Conservation (phyloP, 176 grass and related monocot genomes). For the Oryza glumipatula region DNA sequence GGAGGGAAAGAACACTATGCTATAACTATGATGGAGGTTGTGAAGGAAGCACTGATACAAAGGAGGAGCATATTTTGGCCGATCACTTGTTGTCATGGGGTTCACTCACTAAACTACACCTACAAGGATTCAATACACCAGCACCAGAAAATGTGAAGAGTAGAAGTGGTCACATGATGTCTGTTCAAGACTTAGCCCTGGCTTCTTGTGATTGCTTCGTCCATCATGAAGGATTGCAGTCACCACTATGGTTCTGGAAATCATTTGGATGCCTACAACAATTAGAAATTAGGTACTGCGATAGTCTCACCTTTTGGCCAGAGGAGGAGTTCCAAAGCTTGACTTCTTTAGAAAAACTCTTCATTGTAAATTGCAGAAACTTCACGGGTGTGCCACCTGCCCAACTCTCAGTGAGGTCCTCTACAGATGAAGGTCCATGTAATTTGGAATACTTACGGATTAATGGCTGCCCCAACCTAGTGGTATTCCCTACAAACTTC, state of each 20-base stretch:
- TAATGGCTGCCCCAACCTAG: not conserved
- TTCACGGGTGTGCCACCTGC: not conserved
- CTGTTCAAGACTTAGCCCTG: not conserved
- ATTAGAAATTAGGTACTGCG: not conserved
- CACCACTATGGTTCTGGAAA: conserved; percentile 5
- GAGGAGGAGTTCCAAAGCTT: not conserved
- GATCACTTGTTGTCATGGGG: not conserved
- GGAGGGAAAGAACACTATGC: no score
- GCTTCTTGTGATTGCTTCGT: not conserved
- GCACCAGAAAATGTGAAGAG: not conserved
- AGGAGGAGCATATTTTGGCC: not conserved
- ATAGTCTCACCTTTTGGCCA: conserved; percentile 1
- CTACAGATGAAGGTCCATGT: not conserved
- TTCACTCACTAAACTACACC: not conserved
- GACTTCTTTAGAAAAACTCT: not conserved
- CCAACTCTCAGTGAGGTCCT: not conserved
- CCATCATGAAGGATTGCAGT: not conserved
- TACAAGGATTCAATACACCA: not conserved
- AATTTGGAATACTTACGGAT: not conserved
- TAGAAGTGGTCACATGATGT: not conserved
- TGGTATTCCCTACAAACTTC: not conserved
- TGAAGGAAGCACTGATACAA: not conserved
- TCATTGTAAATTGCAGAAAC: not conserved
- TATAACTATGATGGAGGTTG: no score
- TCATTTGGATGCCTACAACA: not conserved